Evolutionary conservation across 1,284 basidiomycete genomes (phyloP), one percentile per base, ranked within the genome.

Genomic region (Xerocomus amazonicus): DNA sequence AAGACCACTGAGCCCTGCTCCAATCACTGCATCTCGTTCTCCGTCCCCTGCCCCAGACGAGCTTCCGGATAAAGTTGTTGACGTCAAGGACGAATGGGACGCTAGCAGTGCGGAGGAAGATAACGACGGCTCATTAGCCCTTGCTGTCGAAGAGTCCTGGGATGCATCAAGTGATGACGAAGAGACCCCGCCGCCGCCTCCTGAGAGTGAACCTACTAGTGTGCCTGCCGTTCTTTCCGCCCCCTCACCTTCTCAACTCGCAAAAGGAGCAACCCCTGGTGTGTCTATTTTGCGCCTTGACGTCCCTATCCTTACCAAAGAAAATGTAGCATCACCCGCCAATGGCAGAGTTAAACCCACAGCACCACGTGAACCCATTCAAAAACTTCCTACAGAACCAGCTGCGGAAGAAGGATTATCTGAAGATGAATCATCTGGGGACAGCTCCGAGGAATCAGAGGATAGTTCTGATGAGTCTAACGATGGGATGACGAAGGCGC

Each of bases 11-110:
- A 73, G 80, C 38, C 80, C 83, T 39, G 74, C 75, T 27, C 70
- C 75, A 2, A 45, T 17, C 23, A 23, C 43, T 10, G 50, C 47
- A 33, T 44, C 66, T 27, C 44, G 52, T 23, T 46, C 59, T 6
- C 61, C 66, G 6, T 65, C 70, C 3, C 42, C 47, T 16, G 63
- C 58, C 19, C 52, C 54, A 34, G 60, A 55, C 34, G 61, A 53
- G 36, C 56, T 57, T 29, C 28, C 51, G 27, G 44, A 43, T 23
- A 56, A 55, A 32, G 63, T 34, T 27, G 77, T 74, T 28, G 78
- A 73, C 42, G 75, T 79, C 27, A 86, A 85, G 64, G 84, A 92
- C 55, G 88, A 92, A 56, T 97, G 93, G 94, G 94, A 97, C 53
- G 88, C 75, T 8, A 78, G 76, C 48, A 70, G 64, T 37, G 68